Evolutionary conservation across 306 rosid genomes (phyloP).

Genomic region (Citrullus mucosospermus): DNA sequence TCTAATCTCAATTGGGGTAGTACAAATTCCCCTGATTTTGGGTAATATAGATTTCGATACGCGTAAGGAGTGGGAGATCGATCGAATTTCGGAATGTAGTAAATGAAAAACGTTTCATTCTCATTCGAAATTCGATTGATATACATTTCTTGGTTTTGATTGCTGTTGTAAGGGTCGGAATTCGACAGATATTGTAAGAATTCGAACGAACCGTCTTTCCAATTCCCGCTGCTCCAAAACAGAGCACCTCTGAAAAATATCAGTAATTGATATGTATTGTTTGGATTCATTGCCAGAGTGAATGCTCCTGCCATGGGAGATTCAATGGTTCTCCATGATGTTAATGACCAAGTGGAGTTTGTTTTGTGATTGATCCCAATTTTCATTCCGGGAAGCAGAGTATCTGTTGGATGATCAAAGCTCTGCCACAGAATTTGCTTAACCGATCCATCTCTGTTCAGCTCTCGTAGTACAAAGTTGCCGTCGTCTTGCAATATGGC

Average conservation of each 20-base stretch:
- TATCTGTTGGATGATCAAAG: slow-evolving; percentile 19
- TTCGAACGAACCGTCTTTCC: slow-evolving; percentile 5
- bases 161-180: too few species aligned
- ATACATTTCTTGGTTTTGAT: neutral
- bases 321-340: slow-evolving; percentile 21
- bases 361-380: slow-evolving; percentile 8
- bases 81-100: neutral
- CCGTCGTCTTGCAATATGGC: neutral
- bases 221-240: slow-evolving; percentile 14
- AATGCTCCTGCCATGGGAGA: neutral
- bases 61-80: too few species aligned
- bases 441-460: neutral
- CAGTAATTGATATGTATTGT: slow-evolving; percentile 1
- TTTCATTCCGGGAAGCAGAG: slow-evolving; percentile 17
- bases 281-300: neutral
- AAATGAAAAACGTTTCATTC: slow-evolving; percentile 13
- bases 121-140: slow-evolving; percentile 9
- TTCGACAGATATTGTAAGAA: neutral
- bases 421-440: slow-evolving; percentile 13
- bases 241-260: neutral
- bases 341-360: slow-evolving; percentile 11
- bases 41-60: too few species aligned
- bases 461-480: slow-evolving; percentile 7
- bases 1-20: neutral
- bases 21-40: too few species aligned